Conservation (phyloP, 2,329 filamentous ascomycete genomes). For the Fusarium foetens region DNA sequence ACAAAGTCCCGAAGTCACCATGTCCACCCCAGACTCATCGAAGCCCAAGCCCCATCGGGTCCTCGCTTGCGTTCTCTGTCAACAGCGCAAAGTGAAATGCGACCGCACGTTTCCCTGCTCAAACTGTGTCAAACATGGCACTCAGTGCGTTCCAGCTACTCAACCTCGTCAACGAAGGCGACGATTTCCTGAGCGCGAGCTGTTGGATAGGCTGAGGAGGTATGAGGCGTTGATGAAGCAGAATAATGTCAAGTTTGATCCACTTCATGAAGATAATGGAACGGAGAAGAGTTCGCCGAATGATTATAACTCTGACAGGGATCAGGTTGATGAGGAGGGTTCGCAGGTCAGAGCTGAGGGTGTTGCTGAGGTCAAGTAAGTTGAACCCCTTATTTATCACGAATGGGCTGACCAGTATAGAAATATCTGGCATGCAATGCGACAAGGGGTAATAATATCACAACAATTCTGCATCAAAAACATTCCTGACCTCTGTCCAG, state of each 20-base stretch:
- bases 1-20: background rate
- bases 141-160: constrained; percentile 57
- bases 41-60: constrained; percentile 45
- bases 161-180: constrained; percentile 48
- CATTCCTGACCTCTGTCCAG: fast-evolving
- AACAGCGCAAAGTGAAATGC: constrained; percentile 73
- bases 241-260: constrained; percentile 66
- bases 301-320: constrained; percentile 17
- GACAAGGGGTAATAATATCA: background rate
- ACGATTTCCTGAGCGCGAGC: constrained; percentile 65
- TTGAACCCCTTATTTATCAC: background rate
- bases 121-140: constrained; percentile 59
- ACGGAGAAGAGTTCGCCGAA: background rate
- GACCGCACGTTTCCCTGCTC: constrained; percentile 67
- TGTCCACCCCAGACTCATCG: background rate
- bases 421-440: constrained; percentile 24
- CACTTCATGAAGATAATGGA: constrained; percentile 44
- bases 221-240: constrained; percentile 68
- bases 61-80: constrained; percentile 67
- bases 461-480: fast-evolving
- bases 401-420: background rate
- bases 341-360: background rate
- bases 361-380: constrained; percentile 29
- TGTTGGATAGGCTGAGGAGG: constrained; percentile 64
- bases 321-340: background rate